A percentile compares a stretch with the other conserved stretches of the same genome.
Conservation (phyloP, 495 filamentous ascomycete species). For the Penicillium chermesinum region DNA sequence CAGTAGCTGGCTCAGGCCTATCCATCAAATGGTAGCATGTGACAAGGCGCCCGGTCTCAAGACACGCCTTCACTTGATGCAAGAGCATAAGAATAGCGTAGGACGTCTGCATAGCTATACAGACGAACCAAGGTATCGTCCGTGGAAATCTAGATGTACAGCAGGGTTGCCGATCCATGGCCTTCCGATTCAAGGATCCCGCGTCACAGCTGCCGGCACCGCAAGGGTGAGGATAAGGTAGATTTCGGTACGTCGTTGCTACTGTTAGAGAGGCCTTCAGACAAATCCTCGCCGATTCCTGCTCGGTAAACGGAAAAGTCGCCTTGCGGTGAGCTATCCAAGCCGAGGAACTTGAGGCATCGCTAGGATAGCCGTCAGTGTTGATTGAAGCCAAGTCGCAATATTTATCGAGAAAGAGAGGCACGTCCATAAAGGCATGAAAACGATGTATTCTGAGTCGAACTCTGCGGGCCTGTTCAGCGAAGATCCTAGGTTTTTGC, state of each 20-base stretch:
- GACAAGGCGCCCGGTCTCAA: constrained; percentile 11
- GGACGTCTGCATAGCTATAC: constrained; percentile 49
- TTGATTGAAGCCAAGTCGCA: constrained; percentile 43
- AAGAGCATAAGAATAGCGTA: constrained; percentile 47
- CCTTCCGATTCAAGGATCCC: constrained; percentile 1
- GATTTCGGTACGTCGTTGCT: constrained; percentile 33
- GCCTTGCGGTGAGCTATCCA: constrained; percentile 10
- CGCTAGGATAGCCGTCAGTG: constrained; percentile 9
- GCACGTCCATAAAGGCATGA: constrained; percentile 46
- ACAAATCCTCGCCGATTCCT: constrained; percentile 44
- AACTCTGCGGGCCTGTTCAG: constrained; percentile 27
- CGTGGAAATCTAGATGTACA: constrained; percentile 25
- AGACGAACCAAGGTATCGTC: constrained; percentile 48
- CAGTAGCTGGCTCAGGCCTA: constrained; percentile 23
- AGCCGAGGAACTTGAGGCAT: constrained; percentile 5
- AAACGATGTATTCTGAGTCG: constrained; percentile 48
- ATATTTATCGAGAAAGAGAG: constrained; percentile 45
- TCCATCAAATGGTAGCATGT: constrained; percentile 19
- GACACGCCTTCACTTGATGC: constrained; percentile 27
- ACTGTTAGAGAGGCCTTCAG: constrained; percentile 40
- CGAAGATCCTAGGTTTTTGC: not conserved
- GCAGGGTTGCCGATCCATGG: not conserved
- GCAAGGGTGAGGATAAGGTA: constrained; percentile 34
- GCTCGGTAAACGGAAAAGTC: constrained; percentile 39
- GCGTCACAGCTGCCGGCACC: constrained; percentile 1